A percentile compares a stretch with the other conserved stretches of the same genome.
Evolutionary conservation across 2,329 filamentous ascomycete genomes (phyloP).

Genomic region (Tolypocladium endophyticum): DNA sequence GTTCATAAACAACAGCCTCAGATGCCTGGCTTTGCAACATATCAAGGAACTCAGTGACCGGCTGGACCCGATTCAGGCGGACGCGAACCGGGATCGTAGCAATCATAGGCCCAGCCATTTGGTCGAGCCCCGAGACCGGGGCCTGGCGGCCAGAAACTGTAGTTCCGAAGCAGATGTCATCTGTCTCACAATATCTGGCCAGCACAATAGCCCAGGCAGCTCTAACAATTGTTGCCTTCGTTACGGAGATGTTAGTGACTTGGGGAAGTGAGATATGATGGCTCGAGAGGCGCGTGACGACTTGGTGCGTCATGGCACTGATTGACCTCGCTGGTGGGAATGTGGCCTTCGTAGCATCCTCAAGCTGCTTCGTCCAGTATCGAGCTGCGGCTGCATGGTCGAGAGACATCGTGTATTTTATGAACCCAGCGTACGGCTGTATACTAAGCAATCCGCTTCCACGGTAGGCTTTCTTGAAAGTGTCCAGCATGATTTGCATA

Average conservation of each 20-base stretch:
- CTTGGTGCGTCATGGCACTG: neutral
- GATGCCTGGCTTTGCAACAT: conserved; percentile 5
- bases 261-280: neutral
- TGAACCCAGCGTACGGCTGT: neutral
- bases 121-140: neutral
- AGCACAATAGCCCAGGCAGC: neutral
- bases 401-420: neutral
- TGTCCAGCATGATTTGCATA: neutral
- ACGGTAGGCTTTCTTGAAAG: neutral
- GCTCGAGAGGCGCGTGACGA: neutral
- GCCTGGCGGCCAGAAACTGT: neutral
- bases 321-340: neutral
- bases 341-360: neutral
- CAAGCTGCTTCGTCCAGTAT: neutral
- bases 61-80: neutral
- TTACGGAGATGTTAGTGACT: neutral
- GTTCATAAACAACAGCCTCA: conserved; percentile 1
- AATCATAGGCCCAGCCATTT: neutral
- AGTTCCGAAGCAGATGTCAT: neutral
- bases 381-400: neutral
- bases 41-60: neutral
- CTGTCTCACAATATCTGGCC: neutral
- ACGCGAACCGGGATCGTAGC: neutral
- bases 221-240: neutral
- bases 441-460: neutral